Evolutionary conservation across 1,284 basidiomycete genomes (phyloP), one percentile per base, ranked within the genome.

Genomic region (Sporisorium sorghi): DNA sequence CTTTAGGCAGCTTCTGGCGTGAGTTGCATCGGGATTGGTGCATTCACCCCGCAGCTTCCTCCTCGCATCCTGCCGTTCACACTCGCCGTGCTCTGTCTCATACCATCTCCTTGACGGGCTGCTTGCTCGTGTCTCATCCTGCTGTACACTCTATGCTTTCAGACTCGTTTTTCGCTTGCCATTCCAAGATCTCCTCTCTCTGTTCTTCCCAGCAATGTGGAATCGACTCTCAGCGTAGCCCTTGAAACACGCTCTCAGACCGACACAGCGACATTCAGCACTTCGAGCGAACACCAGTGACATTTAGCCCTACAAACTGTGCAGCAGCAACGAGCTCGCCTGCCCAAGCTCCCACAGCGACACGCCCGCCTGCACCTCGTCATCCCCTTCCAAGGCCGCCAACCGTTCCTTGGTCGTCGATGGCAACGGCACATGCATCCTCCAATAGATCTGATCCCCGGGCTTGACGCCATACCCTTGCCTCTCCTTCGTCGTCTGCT

Each of bases 311-410:
- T 67, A 73, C 24, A 73, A 42, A 35, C 58, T 43, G 6, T 64
- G 46, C 24, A 73, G 32, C 5, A 75, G 58, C 21, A 64, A 9
- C 2, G 51, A 35, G 24, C 40, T 60, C 0, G 68, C 63, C n/a
- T 75, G 73, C 8, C 73, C 73, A 5, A 75, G 30, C 28, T 75
- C 73, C 73, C 73, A 75, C 2, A 75, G 40, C 52, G 73, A 66
- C 2, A 75, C 30, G 0, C 73, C 73, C 1, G 56, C 55, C 7
- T 30, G 6, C 8, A 49, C 12, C 8, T 51, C 50, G 1, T 28
- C 42, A 7, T 54, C 40, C 0, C 33, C 43, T 2, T 58, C 49
- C 12, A 75, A 7, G 4, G 57, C 52, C 9, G 11, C 37, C 10
- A 58, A 28, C 4, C 67, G 52, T 14, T 9, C 14, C 19, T 40